Percentiles rank a stretch among this genome's conserved stretches.
Conservation (phyloP, 129 eudicot genomes). For the Saposhnikovia divaricata region DNA sequence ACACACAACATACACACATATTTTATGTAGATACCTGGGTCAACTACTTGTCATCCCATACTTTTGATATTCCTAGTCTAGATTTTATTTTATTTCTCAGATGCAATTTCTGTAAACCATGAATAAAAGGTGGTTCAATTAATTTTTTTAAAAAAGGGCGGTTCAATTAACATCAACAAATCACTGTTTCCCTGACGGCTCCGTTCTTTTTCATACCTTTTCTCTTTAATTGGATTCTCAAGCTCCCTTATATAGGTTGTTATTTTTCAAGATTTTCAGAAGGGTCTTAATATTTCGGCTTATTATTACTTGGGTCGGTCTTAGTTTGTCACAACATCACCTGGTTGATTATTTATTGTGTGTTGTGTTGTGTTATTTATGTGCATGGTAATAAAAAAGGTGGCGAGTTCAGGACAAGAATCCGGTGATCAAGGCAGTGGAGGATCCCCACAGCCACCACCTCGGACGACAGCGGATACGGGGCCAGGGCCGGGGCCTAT, state of each 20-base stretch:
- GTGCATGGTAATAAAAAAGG: slow-evolving; percentile 36
- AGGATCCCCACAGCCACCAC: slow-evolving; percentile 7
- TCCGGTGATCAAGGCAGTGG: slow-evolving; percentile 32
- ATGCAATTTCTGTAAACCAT: neutral
- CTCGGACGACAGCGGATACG: slow-evolving; percentile 9
- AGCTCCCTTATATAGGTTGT: slow-evolving; percentile 13
- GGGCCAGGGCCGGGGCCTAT: slow-evolving; percentile 28
- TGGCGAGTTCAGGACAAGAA: slow-evolving; percentile 62
- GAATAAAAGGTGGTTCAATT: neutral
- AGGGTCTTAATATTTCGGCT: neutral
- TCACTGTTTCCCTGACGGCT: slow-evolving; percentile 21
- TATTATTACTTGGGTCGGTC: slow-evolving; percentile 2
- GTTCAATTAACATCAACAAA: neutral
- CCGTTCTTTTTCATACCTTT: neutral
- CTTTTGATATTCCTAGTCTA: neutral
- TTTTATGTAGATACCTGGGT: neutral
- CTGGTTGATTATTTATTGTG: neutral
- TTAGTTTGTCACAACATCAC: neutral
- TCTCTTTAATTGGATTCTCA: slow-evolving; percentile 3
- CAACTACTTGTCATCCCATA: neutral
- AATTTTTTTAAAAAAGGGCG: too few relatives aligned
- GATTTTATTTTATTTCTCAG: neutral
- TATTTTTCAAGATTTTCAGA: neutral
- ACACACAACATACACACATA: too few relatives aligned
- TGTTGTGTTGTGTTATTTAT: slow-evolving; percentile 3